Evolutionary conservation across 2,329 filamentous ascomycete genomes (phyloP).

Genomic region (Fusarium pseudocircinatum): DNA sequence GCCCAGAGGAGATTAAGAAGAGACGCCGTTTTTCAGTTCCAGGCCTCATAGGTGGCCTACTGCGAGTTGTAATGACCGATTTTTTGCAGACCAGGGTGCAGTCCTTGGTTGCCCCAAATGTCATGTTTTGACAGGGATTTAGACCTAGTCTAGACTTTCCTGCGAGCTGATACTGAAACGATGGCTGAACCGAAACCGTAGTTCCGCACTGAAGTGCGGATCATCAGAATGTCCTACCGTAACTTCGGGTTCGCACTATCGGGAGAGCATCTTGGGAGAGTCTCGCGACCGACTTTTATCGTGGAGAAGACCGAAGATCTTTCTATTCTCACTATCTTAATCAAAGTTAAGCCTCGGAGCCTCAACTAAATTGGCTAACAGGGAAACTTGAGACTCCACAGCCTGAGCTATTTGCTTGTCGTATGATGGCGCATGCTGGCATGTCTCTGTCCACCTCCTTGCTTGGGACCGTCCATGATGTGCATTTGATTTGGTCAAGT

Average conservation of each 20-base stretch:
- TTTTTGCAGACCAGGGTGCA: slow-evolving; percentile 10
- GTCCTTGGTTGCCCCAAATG: slow-evolving; percentile 4
- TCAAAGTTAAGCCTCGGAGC: not conserved
- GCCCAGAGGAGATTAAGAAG: slow-evolving; percentile 16
- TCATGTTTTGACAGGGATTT: slow-evolving; percentile 20
- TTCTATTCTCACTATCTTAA: not conserved
- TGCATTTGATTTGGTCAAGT: not conserved
- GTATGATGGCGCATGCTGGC: slow-evolving; percentile 15
- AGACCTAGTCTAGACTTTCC: slow-evolving; percentile 12
- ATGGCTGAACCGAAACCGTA: slow-evolving; percentile 25
- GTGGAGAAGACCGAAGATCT: slow-evolving; percentile 17
- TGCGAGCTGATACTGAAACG: slow-evolving; percentile 41
- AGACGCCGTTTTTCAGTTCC: not conserved
- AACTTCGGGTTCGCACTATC: slow-evolving; percentile 33
- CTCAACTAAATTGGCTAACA: slow-evolving; percentile 1
- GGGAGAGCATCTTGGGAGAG: slow-evolving; percentile 13
- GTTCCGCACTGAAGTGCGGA: slow-evolving; percentile 1
- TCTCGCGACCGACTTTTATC: slow-evolving; percentile 5
- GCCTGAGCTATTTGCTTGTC: slow-evolving; percentile 8
- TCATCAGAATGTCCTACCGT: slow-evolving; percentile 26
- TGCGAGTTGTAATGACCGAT: slow-evolving; percentile 3
- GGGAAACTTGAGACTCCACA: not conserved
- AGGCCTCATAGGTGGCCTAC: not conserved
- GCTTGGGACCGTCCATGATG: not conserved
- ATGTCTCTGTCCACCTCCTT: slow-evolving; percentile 3